phyloP scores from a whole-genome alignment of 2,329 filamentous ascomycete species.

The Sarocladium oryzae region DNA sequence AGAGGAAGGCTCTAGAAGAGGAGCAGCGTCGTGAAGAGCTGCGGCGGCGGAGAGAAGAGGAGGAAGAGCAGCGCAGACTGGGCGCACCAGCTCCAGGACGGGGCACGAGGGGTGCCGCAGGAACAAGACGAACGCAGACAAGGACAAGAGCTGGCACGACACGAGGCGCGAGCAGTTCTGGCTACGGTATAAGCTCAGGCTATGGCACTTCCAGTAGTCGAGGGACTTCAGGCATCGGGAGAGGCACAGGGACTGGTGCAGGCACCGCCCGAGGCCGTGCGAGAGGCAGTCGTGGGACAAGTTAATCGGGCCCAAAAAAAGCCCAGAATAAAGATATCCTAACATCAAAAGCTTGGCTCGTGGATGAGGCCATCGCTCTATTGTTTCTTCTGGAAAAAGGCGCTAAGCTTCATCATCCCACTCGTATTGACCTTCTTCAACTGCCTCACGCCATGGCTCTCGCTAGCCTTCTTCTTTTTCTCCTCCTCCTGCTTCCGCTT shows the following conservation, averaged over 20 bases:
- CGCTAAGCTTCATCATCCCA: slow-evolving; percentile 96
- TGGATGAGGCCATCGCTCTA: slow-evolving; percentile 8
- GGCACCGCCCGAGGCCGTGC: slow-evolving; percentile 26
- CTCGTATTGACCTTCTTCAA: slow-evolving; percentile 84
- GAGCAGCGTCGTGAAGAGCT: slow-evolving; percentile 70
- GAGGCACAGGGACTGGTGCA: slow-evolving; percentile 27
- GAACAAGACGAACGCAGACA: slow-evolving; percentile 23
- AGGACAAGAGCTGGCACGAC: slow-evolving; percentile 22
- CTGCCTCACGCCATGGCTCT: slow-evolving; percentile 70
- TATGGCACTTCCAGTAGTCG: slow-evolving; percentile 19
- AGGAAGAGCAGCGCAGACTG: slow-evolving; percentile 36
- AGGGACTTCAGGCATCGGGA: slow-evolving; percentile 27
- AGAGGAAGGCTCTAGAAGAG: slow-evolving; percentile 71
- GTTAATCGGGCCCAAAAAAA: not conserved
- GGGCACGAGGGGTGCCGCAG: slow-evolving; percentile 20
- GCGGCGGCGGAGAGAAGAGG: slow-evolving; percentile 55
- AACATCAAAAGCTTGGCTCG: not conserved
- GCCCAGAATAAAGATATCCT: slow-evolving; percentile 14
- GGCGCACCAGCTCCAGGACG: slow-evolving; percentile 20
- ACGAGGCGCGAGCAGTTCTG: slow-evolving; percentile 15
- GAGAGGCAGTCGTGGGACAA: slow-evolving; percentile 21
- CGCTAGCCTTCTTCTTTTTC: slow-evolving; percentile 69
- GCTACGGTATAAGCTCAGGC: slow-evolving; percentile 17
- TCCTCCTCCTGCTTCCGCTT: slow-evolving; percentile 83
- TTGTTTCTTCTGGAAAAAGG: slow-evolving; percentile 75